Conservation (phyloP, 306 rosid genomes). For the Boehmeria nivea region DNA sequence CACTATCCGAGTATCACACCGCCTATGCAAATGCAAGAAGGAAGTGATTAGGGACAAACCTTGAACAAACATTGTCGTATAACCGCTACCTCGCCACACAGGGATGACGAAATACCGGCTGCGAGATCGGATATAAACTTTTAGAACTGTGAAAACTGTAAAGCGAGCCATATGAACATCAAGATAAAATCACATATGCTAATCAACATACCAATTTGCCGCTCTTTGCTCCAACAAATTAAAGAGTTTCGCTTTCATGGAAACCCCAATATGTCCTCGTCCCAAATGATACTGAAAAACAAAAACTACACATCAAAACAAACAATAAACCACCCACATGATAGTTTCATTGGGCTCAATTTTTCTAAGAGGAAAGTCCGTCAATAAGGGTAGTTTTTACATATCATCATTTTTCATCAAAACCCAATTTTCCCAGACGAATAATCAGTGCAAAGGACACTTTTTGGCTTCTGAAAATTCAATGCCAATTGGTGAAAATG, state of each 20-base stretch:
- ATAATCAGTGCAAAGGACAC: too few species aligned
- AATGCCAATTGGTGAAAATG: too few species aligned
- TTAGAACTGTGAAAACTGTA: slow-evolving; percentile 15
- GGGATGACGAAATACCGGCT: slow-evolving; percentile 91
- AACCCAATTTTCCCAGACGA: too few species aligned
- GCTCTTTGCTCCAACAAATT: slow-evolving; percentile 79
- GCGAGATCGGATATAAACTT: slow-evolving; percentile 22
- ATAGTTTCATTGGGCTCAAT: too few species aligned
- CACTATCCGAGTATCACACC: neutral
- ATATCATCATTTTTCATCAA: too few species aligned
- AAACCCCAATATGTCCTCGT: slow-evolving; percentile 78
- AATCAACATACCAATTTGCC: slow-evolving; percentile 51
- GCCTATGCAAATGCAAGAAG: slow-evolving; percentile 16
- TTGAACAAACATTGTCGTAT: slow-evolving; percentile 82
- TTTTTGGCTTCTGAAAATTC: too few species aligned
- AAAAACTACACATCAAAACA: neutral
- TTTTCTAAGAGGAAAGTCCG: too few species aligned
- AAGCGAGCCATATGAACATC: too few species aligned
- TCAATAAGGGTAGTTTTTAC: too few species aligned
- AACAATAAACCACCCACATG: too few species aligned
- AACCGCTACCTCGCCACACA: slow-evolving; percentile 87
- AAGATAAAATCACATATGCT: slow-evolving; percentile 1
- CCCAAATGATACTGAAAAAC: slow-evolving; percentile 75
- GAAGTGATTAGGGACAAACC: slow-evolving; percentile 40
- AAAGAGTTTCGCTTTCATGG: slow-evolving; percentile 79